Base-by-base conservation (phyloP, 2,329 filamentous ascomycete genomes). In the Raffaelea ambrosiae region DNA sequence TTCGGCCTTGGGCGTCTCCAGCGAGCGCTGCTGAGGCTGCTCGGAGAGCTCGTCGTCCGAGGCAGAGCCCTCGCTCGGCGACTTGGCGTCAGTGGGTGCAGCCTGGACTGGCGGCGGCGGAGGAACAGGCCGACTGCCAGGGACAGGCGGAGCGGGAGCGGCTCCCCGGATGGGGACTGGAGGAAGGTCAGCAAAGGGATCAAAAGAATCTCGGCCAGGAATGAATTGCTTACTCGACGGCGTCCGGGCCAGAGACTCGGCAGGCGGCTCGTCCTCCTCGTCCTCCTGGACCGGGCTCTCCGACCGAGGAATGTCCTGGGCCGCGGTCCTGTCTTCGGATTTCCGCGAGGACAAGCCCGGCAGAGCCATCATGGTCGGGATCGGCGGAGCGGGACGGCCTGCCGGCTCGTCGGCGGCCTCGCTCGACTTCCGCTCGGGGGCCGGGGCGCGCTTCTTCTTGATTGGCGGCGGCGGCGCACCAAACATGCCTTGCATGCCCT, bases 21-120 rank as follows among this genome's bases (percentile, higher is more conserved):
- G 46, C 58, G 66, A 57, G 54, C 73, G 64, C 44, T 70, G 65
- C 54, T 66, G 63, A 57, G 74, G 60, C 59, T 66, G 65, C 46
- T 71, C 70, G 10, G 85, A 88, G 57, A 89, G 69, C 63, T 96
- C 91, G 62, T 96, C 90, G 57, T 94, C 90, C 40, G 90, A 93
- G 61, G 86, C 87, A 2, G 88, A 94, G 26, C 88, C 89, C 51
- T 84, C 76, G 49, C 82, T 88, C 41, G 81, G 82, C 38, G 86
- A 86, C 43, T 75, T 71, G 16, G 77, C 61, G 40, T 71, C 69
- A 33, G 74, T 67, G 36, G 76, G 71, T 38, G 70, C 70, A 31
- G 71, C 70, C 43, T 77, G 78, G 2, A 73, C 70, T 41, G 83
- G 79, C 43, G 83, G 84, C 57, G 76, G 76, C 44, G 78, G 78